Percentiles rank a stretch among this genome's conserved stretches.
Evolutionary conservation across 202 grass and related monocot genomes (phyloP).

Genomic region (Bolboschoenoplectus hybrid): DNA sequence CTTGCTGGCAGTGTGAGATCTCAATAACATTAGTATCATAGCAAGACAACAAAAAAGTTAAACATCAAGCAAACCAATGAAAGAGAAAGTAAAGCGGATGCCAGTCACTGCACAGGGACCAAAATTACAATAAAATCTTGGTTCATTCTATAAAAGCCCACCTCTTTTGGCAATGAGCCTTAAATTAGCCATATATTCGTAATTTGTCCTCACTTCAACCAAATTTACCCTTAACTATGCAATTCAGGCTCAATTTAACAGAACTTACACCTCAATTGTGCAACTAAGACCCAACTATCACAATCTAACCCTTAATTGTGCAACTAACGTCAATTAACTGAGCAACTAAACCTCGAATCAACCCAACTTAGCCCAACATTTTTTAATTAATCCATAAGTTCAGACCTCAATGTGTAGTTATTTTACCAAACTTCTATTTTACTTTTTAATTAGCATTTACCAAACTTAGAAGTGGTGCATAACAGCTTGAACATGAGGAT

Average conservation of each 20-base stretch:
- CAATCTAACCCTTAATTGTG: background rate
- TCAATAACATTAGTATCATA: background rate
- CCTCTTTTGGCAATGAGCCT: background rate
- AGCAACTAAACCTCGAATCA: background rate
- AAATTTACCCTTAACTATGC: constrained; percentile 8
- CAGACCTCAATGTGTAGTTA: background rate
- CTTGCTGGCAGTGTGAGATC: background rate
- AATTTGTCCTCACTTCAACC: background rate
- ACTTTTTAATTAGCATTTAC: background rate
- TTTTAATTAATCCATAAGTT: constrained; percentile 15
- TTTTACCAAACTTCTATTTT: background rate
- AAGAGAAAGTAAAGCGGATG: constrained; percentile 8
- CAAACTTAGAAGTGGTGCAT: background rate
- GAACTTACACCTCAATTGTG: background rate
- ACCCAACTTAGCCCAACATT: constrained; percentile 3
- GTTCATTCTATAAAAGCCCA: background rate
- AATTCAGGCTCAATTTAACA: background rate
- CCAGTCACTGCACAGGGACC: background rate
- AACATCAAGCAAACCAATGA: background rate
- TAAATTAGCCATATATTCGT: background rate
- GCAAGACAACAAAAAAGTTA: constrained; percentile 16
- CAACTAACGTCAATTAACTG: background rate
- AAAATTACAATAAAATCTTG: background rate
- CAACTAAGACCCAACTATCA: background rate
- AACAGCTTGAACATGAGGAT: constrained; percentile 22